Base-by-base conservation (phyloP, 768 basidiomycete genomes). In the Psilocybe azurescens region DNA sequence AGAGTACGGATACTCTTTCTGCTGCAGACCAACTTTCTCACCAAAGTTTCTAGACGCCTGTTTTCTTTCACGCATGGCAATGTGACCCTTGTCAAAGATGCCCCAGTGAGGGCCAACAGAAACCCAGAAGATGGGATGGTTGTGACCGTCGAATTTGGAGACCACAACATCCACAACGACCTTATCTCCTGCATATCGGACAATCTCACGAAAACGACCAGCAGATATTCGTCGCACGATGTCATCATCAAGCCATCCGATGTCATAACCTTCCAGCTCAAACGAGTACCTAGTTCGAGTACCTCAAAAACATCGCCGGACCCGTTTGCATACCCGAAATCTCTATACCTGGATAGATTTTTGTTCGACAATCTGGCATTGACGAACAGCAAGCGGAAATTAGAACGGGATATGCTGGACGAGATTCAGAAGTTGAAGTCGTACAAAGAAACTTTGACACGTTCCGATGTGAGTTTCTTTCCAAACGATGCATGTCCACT, bases 261-360 rank as follows among this genome's bases (percentile, higher is more conserved):
- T 33, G 78, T 91, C 33, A 79, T 92, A 44, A 79, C 82, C 0
- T 91, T 91, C 70, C 79, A 86, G 32, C 69, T 83, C 32, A 73
- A 61, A 28, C 70, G 73, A 29, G 44, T 56, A 16, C 54, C 66
- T 39, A 60, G 53, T 6, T 32, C 70, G 11, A 56, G 65, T 9
- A 36, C 69, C 9, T 48, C 69, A 28, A 76, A 73, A 62, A 60
- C 73, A 2, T 66, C 73, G 2, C 65, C 72, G 1, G 79, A 82
- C 41, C 75, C 77, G 1, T 88, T 93, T 65, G 72, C 70, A 13
- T 94, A 83, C 65, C 91, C 92, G 2, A 84, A 83, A 65, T 77
- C 78, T 18, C 77, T 94, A 51, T 92, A 86, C 70, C 77, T 94
- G 50, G 93, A 94, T 69, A 85, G 87, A 54, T 94, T 92, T 66